phyloP scores from a whole-genome alignment of 2,329 filamentous ascomycete genomes.

The Hymenoscyphus fructigenus region DNA sequence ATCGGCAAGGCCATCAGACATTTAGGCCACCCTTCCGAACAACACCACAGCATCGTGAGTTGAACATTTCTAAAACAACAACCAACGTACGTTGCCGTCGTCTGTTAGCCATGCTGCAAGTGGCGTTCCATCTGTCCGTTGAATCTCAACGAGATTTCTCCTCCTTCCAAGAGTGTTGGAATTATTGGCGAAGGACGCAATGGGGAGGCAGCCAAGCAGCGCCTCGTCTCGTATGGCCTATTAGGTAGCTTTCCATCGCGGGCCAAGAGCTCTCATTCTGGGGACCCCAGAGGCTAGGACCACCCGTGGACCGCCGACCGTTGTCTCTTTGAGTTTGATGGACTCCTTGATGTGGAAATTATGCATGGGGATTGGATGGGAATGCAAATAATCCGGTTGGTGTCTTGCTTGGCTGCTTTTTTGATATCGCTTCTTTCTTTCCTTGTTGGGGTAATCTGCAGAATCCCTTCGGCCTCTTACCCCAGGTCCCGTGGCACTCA shows the following conservation, averaged over 20 bases:
- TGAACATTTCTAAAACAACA: background rate
- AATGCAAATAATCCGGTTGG: background rate
- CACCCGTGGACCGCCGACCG: background rate
- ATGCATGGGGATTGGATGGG: background rate
- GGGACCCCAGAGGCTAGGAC: constrained; percentile 2
- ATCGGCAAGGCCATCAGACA: background rate
- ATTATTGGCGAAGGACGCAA: background rate
- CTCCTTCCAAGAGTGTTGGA: constrained; percentile 9
- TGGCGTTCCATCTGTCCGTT: constrained; percentile 11
- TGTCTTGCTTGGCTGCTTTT: background rate
- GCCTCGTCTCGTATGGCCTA: constrained; percentile 1
- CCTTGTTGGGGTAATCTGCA: constrained; percentile 1
- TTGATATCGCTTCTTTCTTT: too few species aligned
- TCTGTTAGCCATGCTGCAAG: background rate
- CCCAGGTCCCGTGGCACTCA: background rate
- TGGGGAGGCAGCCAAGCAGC: constrained; percentile 5
- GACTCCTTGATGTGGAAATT: background rate
- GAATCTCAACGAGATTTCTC: constrained; percentile 5
- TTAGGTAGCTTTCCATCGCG: background rate
- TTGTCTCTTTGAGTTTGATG: background rate
- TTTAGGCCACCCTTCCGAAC: constrained; percentile 4
- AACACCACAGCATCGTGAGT: background rate
- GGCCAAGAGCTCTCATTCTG: constrained; percentile 6
- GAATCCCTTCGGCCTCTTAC: too few species aligned
- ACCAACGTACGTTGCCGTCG: background rate